Evolutionary conservation across 768 basidiomycete species (phyloP), one percentile per base, ranked within the genome.

Genomic region (Rickenella mellea): DNA sequence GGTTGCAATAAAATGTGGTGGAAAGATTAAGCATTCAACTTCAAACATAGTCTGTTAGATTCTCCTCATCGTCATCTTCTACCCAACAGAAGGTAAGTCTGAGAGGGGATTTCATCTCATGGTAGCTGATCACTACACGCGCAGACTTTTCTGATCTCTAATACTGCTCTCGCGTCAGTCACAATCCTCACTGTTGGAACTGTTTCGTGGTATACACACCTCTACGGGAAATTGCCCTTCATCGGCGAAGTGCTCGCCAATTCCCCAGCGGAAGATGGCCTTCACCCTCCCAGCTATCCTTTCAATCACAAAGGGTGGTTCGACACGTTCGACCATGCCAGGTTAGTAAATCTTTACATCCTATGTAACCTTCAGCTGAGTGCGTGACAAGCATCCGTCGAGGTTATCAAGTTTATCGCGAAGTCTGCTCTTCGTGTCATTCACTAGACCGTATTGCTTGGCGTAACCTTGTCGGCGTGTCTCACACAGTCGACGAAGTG

Each of bases 361-460:
- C 46, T 49, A 39, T 45, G 42, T 40, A 30, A 42, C 36, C 44
- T 28, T 27, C 27, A 31, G 41, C 44, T 14, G 50, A 30, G 27
- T 32, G 39, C 50, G 44, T 49, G 17, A 40, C 27, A 46, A 94
- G 92, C 64, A 93, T 97, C 57, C 91, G 93, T 55, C 76, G 94
- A 58, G 93, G 91, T 29, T 93, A 88, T 70, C 80, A 86, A 63
- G 96, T 99, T 43, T 99, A 99, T 74, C 89, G 92, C 50, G 94
- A 99, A 67, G 96, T 99, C 43, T 99, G 96, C 60, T 89, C 96
- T 12, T 91, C 96, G 9, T 99, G 96, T 65, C 96, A 99, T 64
- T 99, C 96, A 26, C 80, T 99, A 43, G 90, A 99, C 70, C 91
- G 96, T 54, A 93, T 99, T 58, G 96, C 96, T 45, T 99, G 96